Evolutionary conservation across 352 stramenopile genomes (phyloP).

Genomic region (Phytophthora brassicae): DNA sequence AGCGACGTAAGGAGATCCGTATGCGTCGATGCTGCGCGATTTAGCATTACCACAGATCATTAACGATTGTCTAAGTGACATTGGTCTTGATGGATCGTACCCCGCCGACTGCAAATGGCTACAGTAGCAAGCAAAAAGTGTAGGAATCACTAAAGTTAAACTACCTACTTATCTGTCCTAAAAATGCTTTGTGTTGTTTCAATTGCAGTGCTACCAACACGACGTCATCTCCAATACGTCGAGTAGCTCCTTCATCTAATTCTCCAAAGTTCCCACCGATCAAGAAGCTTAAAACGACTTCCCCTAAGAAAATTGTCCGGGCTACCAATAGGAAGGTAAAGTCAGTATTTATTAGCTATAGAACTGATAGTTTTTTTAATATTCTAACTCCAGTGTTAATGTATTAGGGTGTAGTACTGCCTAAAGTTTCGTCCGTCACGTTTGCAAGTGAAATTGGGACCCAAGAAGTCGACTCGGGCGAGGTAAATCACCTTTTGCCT

Average conservation of each 20-base stretch:
- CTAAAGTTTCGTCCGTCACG: conserved; percentile 41
- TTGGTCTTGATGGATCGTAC: conserved; percentile 17
- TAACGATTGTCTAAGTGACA: conserved; percentile 1
- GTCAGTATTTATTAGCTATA: no score
- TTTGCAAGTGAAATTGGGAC: conserved; percentile 28
- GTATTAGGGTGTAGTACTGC: conserved; percentile 28
- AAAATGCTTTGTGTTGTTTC: background rate
- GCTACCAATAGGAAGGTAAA: conserved; percentile 21
- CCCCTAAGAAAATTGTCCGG: conserved; percentile 17
- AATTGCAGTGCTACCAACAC: background rate
- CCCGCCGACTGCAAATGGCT: conserved; percentile 10
- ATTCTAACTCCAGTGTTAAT: background rate
- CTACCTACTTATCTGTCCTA: background rate
- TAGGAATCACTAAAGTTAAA: background rate
- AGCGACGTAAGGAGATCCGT: conserved; percentile 14
- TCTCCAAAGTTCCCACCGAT: conserved; percentile 28
- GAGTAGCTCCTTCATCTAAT: background rate
- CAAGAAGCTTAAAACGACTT: conserved; percentile 24
- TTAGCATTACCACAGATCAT: conserved; percentile 1
- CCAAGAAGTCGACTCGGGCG: conserved; percentile 47
- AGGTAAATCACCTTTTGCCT: no score
- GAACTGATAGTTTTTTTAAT: no score
- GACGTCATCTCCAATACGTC: conserved; percentile 13
- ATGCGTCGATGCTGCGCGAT: no score
- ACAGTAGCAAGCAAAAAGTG: conserved; percentile 19